phyloP scores from a whole-genome alignment of 352 stramenopile genomes.

The Pythium aphanidermatum region DNA sequence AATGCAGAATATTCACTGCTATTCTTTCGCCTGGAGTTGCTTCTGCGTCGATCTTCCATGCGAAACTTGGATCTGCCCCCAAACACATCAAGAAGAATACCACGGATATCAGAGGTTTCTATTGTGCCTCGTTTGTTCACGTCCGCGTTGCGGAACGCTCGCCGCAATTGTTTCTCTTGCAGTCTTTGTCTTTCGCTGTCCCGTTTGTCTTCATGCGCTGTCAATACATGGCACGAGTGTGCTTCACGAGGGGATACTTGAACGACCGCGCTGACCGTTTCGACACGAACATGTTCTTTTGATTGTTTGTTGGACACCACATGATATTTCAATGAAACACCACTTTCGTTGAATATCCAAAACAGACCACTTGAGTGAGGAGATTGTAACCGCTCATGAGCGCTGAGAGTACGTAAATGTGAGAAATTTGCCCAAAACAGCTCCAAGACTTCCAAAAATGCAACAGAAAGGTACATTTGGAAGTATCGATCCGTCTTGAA shows the following conservation, averaged over 20 bases:
- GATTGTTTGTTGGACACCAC: conserved; percentile 66
- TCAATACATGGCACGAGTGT: conserved; percentile 55
- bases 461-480: conserved; percentile 78
- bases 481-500: conserved; percentile 82
- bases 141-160: conserved; percentile 74
- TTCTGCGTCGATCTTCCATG: conserved; percentile 5
- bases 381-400: conserved; percentile 49
- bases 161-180: conserved; percentile 82
- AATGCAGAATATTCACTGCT: conserved; percentile 4
- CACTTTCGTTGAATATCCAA: conserved; percentile 81
- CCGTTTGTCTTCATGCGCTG: conserved; percentile 58
- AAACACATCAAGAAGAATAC: conserved; percentile 64
- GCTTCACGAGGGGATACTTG: conserved; percentile 41
- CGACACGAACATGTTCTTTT: conserved; percentile 37
- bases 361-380: conserved; percentile 78
- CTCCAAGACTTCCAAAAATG: conserved; percentile 80
- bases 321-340: conserved; percentile 75
- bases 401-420: conserved; percentile 36
- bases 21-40: conserved; percentile 5
- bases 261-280: conserved; percentile 51
- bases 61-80: conserved; percentile 61
- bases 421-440: conserved; percentile 59
- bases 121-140: conserved; percentile 69
- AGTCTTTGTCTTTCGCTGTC: conserved; percentile 70
- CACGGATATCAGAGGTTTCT: conserved; percentile 68